These are phyloP conservation scores for Verticillium nonalfalfae DNA, from an alignment of 2,329 filamentous ascomycete genomes.

Conservation along the genomic window DNA sequence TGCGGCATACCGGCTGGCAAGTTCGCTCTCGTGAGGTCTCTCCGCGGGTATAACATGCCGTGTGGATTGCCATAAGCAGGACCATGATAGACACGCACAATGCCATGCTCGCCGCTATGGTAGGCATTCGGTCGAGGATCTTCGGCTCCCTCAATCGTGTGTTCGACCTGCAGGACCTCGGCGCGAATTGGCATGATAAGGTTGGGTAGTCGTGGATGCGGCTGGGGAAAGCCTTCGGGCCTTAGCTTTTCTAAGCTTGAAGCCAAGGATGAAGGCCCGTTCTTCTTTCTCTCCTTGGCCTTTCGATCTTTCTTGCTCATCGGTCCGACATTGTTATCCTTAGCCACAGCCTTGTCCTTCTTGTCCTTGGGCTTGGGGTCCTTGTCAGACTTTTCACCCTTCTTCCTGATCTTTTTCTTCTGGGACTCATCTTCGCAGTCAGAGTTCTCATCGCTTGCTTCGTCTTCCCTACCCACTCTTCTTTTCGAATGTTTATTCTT, in stretches of 20 bases:
- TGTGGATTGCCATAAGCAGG: constrained; percentile 46
- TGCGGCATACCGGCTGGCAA: constrained; percentile 36
- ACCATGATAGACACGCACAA: constrained; percentile 52
- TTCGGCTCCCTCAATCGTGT: constrained; percentile 42
- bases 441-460: constrained; percentile 8
- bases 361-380: neutral
- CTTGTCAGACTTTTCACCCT: constrained; percentile 3
- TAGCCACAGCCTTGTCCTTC: neutral
- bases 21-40: constrained; percentile 20
- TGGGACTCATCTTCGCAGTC: neutral
- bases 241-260: constrained; percentile 17
- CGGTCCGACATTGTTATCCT: constrained; percentile 1
- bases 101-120: constrained; percentile 43
- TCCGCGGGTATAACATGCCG: constrained; percentile 38
- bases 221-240: constrained; percentile 15
- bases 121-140: constrained; percentile 56
- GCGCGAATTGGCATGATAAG: constrained; percentile 40
- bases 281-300: constrained; percentile 4
- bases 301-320: constrained; percentile 6
- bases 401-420: constrained; percentile 5
- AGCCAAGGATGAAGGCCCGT: constrained; percentile 11
- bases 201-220: constrained; percentile 30
- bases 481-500: constrained; percentile 3
- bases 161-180: constrained; percentile 47
- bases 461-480: neutral